Evolutionary conservation across 2,329 filamentous ascomycete species (phyloP).

Genomic region (Colletotrichum scovillei): DNA sequence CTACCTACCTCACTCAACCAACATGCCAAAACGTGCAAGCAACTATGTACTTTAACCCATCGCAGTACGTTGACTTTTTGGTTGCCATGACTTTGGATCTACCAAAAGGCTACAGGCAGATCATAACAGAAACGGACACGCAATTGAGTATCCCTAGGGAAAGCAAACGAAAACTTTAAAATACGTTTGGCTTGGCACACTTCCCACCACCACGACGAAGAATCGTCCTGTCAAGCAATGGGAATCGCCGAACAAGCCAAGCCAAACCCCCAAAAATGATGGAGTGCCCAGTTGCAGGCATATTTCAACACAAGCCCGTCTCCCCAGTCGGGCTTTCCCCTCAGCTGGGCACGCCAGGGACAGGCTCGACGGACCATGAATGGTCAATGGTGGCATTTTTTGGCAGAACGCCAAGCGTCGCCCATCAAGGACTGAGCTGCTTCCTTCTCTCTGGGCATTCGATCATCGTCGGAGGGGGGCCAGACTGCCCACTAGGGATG

Average conservation of each 20-base stretch:
- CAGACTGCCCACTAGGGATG: not conserved
- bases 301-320: not conserved
- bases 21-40: too few relatives aligned
- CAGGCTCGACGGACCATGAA: not conserved
- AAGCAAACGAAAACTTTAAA: not conserved
- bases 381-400: not conserved
- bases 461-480: not conserved
- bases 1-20: not conserved
- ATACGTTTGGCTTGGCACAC: not conserved
- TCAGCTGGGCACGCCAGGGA: not conserved
- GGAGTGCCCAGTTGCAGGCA: not conserved
- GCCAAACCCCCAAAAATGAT: not conserved
- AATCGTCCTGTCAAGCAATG: not conserved
- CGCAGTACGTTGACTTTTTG: not conserved
- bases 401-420: not conserved
- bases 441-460: not conserved
- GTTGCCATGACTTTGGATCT: not conserved
- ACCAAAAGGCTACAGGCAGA: not conserved
- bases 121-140: not conserved
- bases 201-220: not conserved
- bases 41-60: too few relatives aligned
- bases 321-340: not conserved
- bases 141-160: not conserved
- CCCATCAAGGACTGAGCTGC: not conserved
- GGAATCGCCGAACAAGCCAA: not conserved